Evolutionary conservation across 768 basidiomycete genomes (phyloP), one percentile per base, ranked within the genome.

Genomic region (Trametes cubensis): DNA sequence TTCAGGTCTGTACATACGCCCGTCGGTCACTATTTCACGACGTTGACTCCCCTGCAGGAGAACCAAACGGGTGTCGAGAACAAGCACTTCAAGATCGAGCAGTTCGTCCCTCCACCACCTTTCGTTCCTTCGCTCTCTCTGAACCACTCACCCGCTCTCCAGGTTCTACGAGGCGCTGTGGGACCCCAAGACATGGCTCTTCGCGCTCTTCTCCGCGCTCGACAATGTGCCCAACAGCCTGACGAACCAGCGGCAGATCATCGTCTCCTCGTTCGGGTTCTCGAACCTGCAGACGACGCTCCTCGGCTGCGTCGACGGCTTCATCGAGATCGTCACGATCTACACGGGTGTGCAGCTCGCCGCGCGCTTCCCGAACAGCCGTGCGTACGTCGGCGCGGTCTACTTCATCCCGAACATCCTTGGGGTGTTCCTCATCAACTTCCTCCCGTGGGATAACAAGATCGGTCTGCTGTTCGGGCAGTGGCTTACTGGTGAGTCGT

Each of bases 1-100:
- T 91, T 60, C 86, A 86, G 78, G 86, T 85, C 47, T 20, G 60
- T 23, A n/a, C 5, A 4, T 45, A 11, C 34, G 34, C 10, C 34
- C 10, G 23, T 34, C 34, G 30, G 5, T 38, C 6, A 3, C 23
- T 20, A 6, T 17, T 15, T 21, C 2, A 26, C 23, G 21, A 25
- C 38, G 8, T n/a, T 48, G 18, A 25, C 15, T 21, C 8, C 13
- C 61, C 20, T 23, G 6, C 64, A 86, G 84, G 81, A 78, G 73
- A 90, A 91, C 64, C 89, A 92, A 82, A 88, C 88, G 0, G 91
- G 90, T 30, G 82, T 91, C 11, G 90, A 92, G 74, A 92, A 90
- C 70, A 93, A 92, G 67, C 80, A 80, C 55, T 92, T 89, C 76
- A 92, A 92, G 76, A 83, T 79, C 55, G 87, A 90, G 40, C 90